Evolutionary conservation across 257 asterid genomes (phyloP).

Genomic region (Petunia axillaris): DNA sequence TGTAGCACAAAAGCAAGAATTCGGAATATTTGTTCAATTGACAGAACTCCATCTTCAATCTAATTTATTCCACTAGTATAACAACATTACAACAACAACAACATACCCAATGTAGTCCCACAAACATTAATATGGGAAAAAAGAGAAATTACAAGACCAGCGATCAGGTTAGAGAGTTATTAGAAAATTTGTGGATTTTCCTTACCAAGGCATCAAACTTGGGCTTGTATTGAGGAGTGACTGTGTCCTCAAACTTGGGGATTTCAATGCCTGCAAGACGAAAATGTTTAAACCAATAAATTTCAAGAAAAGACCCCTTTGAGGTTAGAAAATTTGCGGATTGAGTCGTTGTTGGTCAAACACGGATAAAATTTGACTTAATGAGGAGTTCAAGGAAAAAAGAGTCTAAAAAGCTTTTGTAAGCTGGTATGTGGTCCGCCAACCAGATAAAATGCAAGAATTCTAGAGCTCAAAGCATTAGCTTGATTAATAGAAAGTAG

Average conservation of each 20-base stretch:
- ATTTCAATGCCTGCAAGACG: slow-evolving; percentile 65
- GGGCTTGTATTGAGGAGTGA: slow-evolving; percentile 85
- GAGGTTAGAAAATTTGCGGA: background rate
- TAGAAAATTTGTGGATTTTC: background rate
- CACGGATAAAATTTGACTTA: background rate
- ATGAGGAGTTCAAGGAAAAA: background rate
- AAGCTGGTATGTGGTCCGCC: background rate
- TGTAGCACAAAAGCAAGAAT: background rate
- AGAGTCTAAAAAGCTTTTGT: background rate
- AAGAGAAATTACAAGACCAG: background rate
- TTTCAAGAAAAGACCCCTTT: background rate
- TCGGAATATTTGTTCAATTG: background rate
- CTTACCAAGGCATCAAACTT: slow-evolving; percentile 90
- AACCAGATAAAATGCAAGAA: background rate
- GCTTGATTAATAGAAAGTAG: background rate
- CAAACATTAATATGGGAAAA: background rate
- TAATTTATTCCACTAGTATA: background rate
- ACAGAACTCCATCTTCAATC: too few relatives aligned
- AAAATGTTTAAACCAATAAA: slow-evolving; percentile 21
- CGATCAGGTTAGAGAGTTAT: background rate
- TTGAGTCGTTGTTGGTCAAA: background rate
- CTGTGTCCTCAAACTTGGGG: slow-evolving; percentile 84
- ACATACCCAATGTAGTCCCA: too few relatives aligned
- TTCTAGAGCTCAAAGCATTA: background rate
- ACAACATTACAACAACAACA: background rate